Percentiles rank a stretch among this genome's conserved stretches.
Conservation (phyloP, 2,329 filamentous ascomycete genomes). For the Rasamsonia emersonii region DNA sequence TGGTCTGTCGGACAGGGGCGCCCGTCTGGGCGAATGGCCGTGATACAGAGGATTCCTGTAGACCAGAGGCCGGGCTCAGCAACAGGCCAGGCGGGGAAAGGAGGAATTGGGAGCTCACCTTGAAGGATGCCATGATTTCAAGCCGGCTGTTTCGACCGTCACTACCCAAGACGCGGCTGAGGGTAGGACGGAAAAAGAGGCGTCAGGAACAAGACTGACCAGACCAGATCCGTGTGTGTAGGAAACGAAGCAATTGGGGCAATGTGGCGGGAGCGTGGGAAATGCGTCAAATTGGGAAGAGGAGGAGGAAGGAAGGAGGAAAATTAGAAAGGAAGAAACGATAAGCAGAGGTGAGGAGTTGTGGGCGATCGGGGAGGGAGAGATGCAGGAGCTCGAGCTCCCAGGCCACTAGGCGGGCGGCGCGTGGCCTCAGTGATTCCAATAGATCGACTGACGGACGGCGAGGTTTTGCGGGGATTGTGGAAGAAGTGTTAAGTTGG, state of each 20-base stretch:
- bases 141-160: constrained; percentile 19
- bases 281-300: too few species aligned
- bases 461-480: too few species aligned
- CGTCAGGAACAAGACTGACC: not conserved
- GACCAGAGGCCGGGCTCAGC: constrained; percentile 2
- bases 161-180: constrained; percentile 8
- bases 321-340: too few species aligned
- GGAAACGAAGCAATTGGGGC: not conserved
- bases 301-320: too few species aligned
- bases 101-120: constrained; percentile 17
- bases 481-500: too few species aligned
- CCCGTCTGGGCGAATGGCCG: constrained; percentile 59
- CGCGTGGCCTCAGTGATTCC: not conserved
- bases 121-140: constrained; percentile 32
- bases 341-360: too few species aligned
- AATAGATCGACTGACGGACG: too few species aligned
- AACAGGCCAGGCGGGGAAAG: constrained; percentile 2
- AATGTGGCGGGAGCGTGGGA: too few species aligned
- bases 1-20: constrained; percentile 53
- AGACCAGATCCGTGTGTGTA: too few species aligned
- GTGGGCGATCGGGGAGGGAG: not conserved
- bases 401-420: not conserved
- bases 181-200: constrained; percentile 1
- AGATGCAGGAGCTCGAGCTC: not conserved
- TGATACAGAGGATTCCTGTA: constrained; percentile 44